Conservation (phyloP, 225 moss, liverwort and hornwort species). For the Lunularia cruciata region DNA sequence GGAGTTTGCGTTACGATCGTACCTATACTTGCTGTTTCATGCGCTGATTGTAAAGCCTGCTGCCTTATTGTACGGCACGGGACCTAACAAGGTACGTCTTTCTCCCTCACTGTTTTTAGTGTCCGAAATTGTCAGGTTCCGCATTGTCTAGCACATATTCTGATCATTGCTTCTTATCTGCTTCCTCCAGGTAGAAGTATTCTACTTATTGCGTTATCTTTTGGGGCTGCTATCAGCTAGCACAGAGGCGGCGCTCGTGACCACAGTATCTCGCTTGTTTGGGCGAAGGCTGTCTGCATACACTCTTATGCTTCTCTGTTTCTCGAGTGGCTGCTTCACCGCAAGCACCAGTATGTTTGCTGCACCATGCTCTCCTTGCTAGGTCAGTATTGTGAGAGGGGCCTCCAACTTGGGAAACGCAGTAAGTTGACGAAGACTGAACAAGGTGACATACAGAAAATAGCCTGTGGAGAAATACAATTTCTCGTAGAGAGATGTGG, state of each 20-base stretch:
- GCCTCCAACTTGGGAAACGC: constrained; percentile 23
- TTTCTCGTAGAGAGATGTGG: too few species aligned
- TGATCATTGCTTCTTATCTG: background rate
- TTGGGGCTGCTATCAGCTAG: constrained; percentile 76
- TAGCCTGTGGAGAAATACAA: too few species aligned
- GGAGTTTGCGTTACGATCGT: constrained; percentile 91
- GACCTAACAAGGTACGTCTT: constrained; percentile 60
- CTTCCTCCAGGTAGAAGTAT: constrained; percentile 63
- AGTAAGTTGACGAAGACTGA: constrained; percentile 13
- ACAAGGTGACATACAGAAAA: too few species aligned
- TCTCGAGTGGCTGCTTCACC: constrained; percentile 85
- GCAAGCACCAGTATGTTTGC: constrained; percentile 94
- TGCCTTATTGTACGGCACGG: constrained; percentile 56
- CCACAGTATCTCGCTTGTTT: constrained; percentile 57
- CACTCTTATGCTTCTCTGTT: constrained; percentile 81
- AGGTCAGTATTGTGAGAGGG: constrained; percentile 31
- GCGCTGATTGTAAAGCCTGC: constrained; percentile 60
- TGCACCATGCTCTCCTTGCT: constrained; percentile 41
- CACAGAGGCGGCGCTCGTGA: constrained; percentile 80
- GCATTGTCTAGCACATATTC: too few species aligned
- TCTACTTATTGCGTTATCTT: constrained; percentile 68
- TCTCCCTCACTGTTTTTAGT: too few species aligned
- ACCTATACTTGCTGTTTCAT: constrained; percentile 85
- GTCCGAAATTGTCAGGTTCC: too few species aligned
- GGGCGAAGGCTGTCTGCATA: constrained; percentile 82